Conservation (phyloP, 2,329 filamentous ascomycete genomes). For the Capronia epimyces region DNA sequence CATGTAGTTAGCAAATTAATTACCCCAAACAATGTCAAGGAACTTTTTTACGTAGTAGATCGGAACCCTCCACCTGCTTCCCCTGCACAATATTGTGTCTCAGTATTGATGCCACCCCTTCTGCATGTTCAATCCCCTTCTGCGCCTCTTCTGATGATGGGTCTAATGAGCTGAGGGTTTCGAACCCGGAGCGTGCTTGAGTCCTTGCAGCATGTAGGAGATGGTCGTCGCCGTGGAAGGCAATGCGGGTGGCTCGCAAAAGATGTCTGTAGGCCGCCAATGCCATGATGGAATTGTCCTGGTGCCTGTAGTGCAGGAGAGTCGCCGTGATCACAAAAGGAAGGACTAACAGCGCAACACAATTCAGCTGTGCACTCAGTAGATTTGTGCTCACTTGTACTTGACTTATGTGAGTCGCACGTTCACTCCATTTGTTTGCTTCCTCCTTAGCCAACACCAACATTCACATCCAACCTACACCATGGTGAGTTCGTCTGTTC, state of each 20-base stretch:
- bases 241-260: slow-evolving; percentile 71
- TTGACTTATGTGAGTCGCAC: too few relatives aligned
- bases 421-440: too few relatives aligned
- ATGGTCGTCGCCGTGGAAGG: slow-evolving; percentile 71
- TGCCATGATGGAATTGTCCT: slow-evolving; percentile 47
- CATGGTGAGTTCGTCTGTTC: too few relatives aligned
- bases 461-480: too few relatives aligned
- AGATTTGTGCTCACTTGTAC: neutral
- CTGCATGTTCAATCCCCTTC: slow-evolving; percentile 68
- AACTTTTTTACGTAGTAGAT: slow-evolving; percentile 17
- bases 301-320: neutral
- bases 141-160: slow-evolving; percentile 54
- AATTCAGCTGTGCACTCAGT: neutral
- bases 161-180: slow-evolving; percentile 57
- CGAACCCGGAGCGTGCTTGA: slow-evolving; percentile 70
- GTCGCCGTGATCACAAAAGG: neutral
- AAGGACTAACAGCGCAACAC: too few relatives aligned
- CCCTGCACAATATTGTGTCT: slow-evolving; percentile 86
- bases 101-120: slow-evolving; percentile 75
- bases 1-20: slow-evolving; percentile 3
- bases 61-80: slow-evolving; percentile 43
- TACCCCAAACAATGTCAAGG: slow-evolving; percentile 7
- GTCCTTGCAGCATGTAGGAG: slow-evolving; percentile 65
- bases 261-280: slow-evolving; percentile 74
- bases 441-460: too few relatives aligned